Conservation (phyloP, 257 asterid species). For the Solanum chmielewskii region DNA sequence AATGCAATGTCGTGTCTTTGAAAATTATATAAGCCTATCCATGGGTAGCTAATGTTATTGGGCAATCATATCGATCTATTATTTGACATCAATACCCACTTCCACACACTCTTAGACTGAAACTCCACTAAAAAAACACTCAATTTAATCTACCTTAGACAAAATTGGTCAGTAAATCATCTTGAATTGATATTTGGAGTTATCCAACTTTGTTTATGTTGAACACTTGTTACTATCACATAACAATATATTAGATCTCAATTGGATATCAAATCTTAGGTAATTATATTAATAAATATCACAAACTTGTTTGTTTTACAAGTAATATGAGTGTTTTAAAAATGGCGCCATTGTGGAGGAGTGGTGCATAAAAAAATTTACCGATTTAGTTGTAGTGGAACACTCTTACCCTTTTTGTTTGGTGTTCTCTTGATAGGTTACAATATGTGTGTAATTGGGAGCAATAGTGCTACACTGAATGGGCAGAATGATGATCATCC, state of each 20-base stretch:
- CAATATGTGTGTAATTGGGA: not conserved
- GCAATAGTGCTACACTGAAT: not conserved
- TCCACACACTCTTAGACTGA: not conserved
- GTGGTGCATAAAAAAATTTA: not conserved
- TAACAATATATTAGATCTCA: not conserved
- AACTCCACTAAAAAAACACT: not conserved
- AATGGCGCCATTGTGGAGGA: not conserved
- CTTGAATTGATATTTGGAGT: not conserved
- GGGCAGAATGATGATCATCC: too few relatives aligned
- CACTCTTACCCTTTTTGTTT: not conserved
- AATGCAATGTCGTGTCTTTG: not conserved
- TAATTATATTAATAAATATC: not conserved
- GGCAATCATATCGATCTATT: not conserved
- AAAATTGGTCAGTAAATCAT: not conserved
- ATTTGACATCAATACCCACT: not conserved
- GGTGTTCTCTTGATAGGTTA: not conserved
- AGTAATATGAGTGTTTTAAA: not conserved
- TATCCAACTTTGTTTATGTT: not conserved
- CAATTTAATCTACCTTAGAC: not conserved
- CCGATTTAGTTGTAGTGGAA: not conserved
- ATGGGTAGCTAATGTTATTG: not conserved
- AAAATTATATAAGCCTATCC: not conserved
- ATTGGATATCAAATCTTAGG: not conserved
- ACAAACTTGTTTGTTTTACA: not conserved
- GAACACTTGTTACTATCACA: not conserved